Conservation (phyloP, 805 yeast species). For the Candida krabiensis region DNA sequence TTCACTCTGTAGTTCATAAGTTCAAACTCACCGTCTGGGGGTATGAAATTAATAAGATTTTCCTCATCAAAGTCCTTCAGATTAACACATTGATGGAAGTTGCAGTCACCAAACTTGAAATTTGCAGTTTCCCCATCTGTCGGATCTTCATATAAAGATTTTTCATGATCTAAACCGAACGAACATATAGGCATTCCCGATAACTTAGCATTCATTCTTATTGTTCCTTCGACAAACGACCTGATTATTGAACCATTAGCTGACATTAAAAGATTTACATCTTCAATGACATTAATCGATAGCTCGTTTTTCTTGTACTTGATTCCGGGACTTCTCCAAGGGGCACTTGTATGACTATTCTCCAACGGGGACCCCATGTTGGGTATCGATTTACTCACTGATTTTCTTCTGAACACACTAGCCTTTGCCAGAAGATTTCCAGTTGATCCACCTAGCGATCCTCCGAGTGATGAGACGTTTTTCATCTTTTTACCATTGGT, state of each 20-base stretch:
- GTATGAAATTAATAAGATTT: slow-evolving; percentile 66
- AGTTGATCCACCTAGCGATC: slow-evolving; percentile 5
- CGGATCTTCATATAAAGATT: slow-evolving; percentile 35
- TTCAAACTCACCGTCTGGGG: slow-evolving; percentile 88
- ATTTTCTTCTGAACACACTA: slow-evolving; percentile 20
- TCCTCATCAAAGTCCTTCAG: slow-evolving; percentile 66
- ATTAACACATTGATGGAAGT: slow-evolving; percentile 85
- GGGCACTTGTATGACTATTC: slow-evolving; percentile 27
- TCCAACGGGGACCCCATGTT: slow-evolving; percentile 12
- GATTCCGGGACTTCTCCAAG: slow-evolving; percentile 74
- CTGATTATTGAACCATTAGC: slow-evolving; percentile 63
- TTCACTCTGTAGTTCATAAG: slow-evolving; percentile 70
- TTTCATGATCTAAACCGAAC: slow-evolving; percentile 58
- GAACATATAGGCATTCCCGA: slow-evolving; percentile 84
- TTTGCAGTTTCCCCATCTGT: slow-evolving; percentile 4
- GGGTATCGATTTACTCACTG: slow-evolving; percentile 11
- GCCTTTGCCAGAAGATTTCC: slow-evolving; percentile 21
- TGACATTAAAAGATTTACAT: slow-evolving; percentile 67
- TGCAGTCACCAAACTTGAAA: slow-evolving; percentile 61
- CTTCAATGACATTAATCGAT: slow-evolving; percentile 72
- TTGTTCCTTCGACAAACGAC: slow-evolving; percentile 74
- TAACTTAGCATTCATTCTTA: slow-evolving; percentile 67
- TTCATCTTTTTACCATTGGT: slow-evolving; percentile 1
- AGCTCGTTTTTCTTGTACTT: slow-evolving; percentile 83
- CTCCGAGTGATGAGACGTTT: slow-evolving; percentile 5